A percentile compares a stretch with the other conserved stretches of the same genome.
phyloP scores from a whole-genome alignment of 2,329 filamentous ascomycete species.

The Zopfia rhizophila region DNA sequence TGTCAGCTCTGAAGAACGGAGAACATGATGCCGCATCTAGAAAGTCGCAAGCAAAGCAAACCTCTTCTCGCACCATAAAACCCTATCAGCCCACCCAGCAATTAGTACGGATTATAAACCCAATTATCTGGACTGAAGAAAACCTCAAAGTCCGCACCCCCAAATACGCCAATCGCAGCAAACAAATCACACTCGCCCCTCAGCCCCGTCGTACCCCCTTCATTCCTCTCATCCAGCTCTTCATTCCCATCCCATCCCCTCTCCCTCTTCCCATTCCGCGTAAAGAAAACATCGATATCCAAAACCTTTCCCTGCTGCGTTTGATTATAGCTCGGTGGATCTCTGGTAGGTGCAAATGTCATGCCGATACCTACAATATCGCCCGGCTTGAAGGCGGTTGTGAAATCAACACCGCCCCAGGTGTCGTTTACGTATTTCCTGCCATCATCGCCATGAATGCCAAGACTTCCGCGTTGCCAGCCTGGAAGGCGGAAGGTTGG shows the following conservation, averaged over 20 bases:
- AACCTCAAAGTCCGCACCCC: constrained; percentile 74
- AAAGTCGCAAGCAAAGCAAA: too few species aligned
- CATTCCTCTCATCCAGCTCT: constrained; percentile 73
- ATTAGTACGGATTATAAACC: constrained; percentile 56
- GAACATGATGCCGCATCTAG: too few species aligned
- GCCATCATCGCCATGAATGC: constrained; percentile 83
- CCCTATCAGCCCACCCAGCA: too few species aligned
- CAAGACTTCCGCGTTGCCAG: constrained; percentile 80
- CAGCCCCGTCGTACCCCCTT: constrained; percentile 70
- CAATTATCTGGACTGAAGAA: constrained; percentile 69
- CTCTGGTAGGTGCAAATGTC: constrained; percentile 60
- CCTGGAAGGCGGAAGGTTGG: constrained; percentile 81
- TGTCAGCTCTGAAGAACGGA: too few species aligned
- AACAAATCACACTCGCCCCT: constrained; percentile 77
- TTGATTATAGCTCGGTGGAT: constrained; percentile 48
- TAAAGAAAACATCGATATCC: constrained; percentile 74
- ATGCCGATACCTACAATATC: constrained; percentile 79
- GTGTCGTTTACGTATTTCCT: constrained; percentile 79
- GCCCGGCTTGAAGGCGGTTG: constrained; percentile 69
- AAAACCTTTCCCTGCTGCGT: constrained; percentile 43
- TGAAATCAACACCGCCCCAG: constrained; percentile 77
- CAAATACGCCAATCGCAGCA: constrained; percentile 76
- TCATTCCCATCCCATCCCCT: constrained; percentile 79
- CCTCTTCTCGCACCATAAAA: too few species aligned
- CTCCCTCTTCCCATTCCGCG: constrained; percentile 68